These are phyloP conservation scores for Talaromyces sp. DNA, from an alignment of 2,329 filamentous ascomycete genomes.

Conservation along the genomic window DNA sequence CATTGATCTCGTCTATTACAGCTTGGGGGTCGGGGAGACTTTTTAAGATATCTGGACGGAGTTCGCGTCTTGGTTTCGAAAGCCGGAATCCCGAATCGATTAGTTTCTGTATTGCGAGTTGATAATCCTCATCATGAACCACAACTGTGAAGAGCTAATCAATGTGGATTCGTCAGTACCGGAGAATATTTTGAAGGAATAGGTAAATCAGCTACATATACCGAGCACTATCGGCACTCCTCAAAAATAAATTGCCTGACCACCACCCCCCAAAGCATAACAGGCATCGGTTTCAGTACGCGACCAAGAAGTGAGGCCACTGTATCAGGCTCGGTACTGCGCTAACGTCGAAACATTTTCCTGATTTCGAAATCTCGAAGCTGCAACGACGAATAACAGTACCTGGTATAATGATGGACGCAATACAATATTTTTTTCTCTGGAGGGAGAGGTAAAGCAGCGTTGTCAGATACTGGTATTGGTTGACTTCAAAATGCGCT, in stretches of 20 bases:
- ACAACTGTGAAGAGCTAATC: background rate
- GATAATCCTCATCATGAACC: background rate
- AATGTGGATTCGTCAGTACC: background rate
- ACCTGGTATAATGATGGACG: no score
- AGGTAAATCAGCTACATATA: background rate
- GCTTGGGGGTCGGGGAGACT: background rate
- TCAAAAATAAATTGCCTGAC: background rate
- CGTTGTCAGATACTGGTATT: no score
- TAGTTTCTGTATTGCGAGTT: background rate
- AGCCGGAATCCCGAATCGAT: background rate
- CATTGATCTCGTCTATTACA: background rate
- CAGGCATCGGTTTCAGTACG: background rate
- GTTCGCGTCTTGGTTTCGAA: background rate
- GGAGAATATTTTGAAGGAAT: background rate
- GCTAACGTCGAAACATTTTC: background rate
- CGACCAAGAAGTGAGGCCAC: background rate
- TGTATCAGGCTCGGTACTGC: background rate
- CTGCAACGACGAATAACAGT: no score
- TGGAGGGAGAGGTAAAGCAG: no score
- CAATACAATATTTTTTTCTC: no score
- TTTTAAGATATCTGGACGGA: background rate
- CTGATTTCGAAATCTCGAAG: background rate
- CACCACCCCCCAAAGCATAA: constrained; percentile 9
- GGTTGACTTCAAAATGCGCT: no score
- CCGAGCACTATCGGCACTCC: constrained; percentile 2